phyloP scores from a whole-genome alignment of 805 yeast species.

The Dipodascus geniculatus region DNA sequence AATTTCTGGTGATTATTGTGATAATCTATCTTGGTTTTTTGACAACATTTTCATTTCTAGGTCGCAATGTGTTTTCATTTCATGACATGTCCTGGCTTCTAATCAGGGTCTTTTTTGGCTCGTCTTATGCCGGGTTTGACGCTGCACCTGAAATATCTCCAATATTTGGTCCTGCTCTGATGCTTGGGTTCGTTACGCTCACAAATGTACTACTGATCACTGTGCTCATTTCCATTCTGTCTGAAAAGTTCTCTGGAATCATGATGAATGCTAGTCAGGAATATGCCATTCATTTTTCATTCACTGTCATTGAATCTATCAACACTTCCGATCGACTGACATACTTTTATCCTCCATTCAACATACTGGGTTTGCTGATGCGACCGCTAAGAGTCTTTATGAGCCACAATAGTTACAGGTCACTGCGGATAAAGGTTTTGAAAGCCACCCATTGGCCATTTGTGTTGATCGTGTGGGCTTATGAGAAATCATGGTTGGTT shows the following conservation, averaged over 20 bases:
- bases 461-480: constrained; percentile 16
- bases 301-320: constrained; percentile 22
- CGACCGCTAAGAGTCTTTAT: constrained; percentile 20
- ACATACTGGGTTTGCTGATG: constrained; percentile 18
- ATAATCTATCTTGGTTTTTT: constrained; percentile 23
- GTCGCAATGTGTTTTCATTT: constrained; percentile 19
- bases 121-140: constrained; percentile 23
- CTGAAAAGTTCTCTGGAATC: constrained; percentile 22
- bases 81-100: constrained; percentile 23
- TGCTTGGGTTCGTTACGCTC: constrained; percentile 24
- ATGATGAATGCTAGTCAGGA: constrained; percentile 26
- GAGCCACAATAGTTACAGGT: constrained; percentile 17
- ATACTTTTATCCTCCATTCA: constrained; percentile 24
- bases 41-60: constrained; percentile 24
- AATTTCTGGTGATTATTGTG: constrained; percentile 19
- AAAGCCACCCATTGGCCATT: constrained; percentile 23
- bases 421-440: constrained; percentile 17
- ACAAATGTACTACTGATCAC: constrained; percentile 22
- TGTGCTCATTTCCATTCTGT: constrained; percentile 25
- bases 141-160: constrained; percentile 21
- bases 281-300: constrained; percentile 21
- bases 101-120: constrained; percentile 24
- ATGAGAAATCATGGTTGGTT: constrained; percentile 10
- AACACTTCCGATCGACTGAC: constrained; percentile 24
- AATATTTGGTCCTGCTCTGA: constrained; percentile 22